These are phyloP conservation scores for Sambucus nigra DNA, from an alignment of 129 eudicot species.

Conservation along the genomic window DNA sequence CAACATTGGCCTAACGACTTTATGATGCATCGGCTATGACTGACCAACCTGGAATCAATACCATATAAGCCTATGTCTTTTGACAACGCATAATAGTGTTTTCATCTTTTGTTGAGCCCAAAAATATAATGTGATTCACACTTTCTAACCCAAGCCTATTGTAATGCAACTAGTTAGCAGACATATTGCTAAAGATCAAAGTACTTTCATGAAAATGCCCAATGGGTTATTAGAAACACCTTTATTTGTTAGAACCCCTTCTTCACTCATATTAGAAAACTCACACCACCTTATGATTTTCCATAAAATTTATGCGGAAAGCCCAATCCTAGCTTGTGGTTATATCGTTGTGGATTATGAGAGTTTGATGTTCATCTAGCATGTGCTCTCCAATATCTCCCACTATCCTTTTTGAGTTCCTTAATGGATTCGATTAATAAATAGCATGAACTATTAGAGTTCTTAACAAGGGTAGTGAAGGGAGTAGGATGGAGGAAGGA, in stretches of 20 bases:
- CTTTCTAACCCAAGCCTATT: too few species aligned
- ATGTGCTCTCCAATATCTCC: slow-evolving; percentile 28
- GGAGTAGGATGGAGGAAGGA: not conserved
- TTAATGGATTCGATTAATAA: not conserved
- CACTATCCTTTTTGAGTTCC: not conserved
- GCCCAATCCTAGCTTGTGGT: slow-evolving; percentile 52
- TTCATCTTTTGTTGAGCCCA: too few species aligned
- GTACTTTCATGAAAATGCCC: too few species aligned
- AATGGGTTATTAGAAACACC: slow-evolving; percentile 52
- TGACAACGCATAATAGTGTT: too few species aligned
- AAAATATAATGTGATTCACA: too few species aligned
- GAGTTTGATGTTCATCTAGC: slow-evolving; percentile 55
- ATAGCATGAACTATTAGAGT: slow-evolving; percentile 36
- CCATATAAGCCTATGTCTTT: too few species aligned
- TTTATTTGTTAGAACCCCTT: slow-evolving; percentile 38
- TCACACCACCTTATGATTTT: slow-evolving; percentile 51
- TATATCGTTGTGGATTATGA: slow-evolving; percentile 47
- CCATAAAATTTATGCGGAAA: slow-evolving; percentile 40
- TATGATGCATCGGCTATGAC: too few species aligned
- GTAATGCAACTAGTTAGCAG: too few species aligned
- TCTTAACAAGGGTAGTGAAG: slow-evolving; percentile 26
- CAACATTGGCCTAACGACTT: too few species aligned
- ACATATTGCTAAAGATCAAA: too few species aligned
- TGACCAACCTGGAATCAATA: too few species aligned
- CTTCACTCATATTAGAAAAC: slow-evolving; percentile 36